Evolutionary conservation across 2,329 filamentous ascomycete species (phyloP).

Genomic region (Drechslera avenae): DNA sequence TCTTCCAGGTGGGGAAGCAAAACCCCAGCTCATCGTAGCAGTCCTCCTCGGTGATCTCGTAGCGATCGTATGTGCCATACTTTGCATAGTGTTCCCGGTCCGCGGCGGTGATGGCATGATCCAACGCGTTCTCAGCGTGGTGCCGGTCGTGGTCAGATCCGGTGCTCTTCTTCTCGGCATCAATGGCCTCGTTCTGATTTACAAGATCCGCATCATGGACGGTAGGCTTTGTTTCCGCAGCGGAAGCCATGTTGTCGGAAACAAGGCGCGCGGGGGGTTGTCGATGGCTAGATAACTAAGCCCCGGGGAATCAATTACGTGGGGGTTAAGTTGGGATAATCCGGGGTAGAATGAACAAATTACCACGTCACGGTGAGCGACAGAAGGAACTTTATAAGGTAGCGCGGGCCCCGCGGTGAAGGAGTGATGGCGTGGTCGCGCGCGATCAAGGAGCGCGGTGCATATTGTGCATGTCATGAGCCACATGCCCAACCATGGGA

Average conservation of each 20-base stretch:
- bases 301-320: not conserved
- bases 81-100: slow-evolving; percentile 41
- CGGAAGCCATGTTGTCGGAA: slow-evolving; percentile 20
- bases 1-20: slow-evolving; percentile 56
- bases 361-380: slow-evolving; percentile 5
- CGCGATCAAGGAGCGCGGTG: slow-evolving; percentile 1
- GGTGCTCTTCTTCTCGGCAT: slow-evolving; percentile 34
- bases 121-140: slow-evolving; percentile 24
- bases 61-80: slow-evolving; percentile 51
- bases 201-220: slow-evolving; percentile 27
- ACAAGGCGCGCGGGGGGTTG: slow-evolving; percentile 1
- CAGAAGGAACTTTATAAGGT: slow-evolving; percentile 7
- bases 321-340: slow-evolving; percentile 2
- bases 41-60: slow-evolving; percentile 56
- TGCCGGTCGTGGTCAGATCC: slow-evolving; percentile 25
- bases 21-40: slow-evolving; percentile 58
- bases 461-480: slow-evolving; percentile 15
- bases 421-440: slow-evolving; percentile 1
- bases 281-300: not conserved
- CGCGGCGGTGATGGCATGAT: slow-evolving; percentile 19
- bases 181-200: slow-evolving; percentile 17
- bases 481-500: slow-evolving; percentile 8
- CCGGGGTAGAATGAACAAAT: slow-evolving; percentile 1
- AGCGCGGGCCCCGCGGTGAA: not conserved
- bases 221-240: slow-evolving; percentile 19